Base-by-base conservation (phyloP, 345 rosid species). In the Euphorbia tirucalli region DNA sequence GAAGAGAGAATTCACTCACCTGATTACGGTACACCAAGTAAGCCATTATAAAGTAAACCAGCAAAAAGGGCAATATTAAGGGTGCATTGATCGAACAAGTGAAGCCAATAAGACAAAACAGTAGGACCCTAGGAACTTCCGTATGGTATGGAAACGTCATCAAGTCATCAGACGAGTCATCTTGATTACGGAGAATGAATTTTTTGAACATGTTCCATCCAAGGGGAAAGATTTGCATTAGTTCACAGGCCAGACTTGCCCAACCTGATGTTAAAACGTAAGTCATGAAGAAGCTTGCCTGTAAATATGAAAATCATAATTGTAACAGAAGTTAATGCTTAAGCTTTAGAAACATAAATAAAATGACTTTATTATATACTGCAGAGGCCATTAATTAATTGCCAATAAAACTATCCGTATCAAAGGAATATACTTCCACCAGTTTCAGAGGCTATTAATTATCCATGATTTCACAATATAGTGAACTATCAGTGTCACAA, bases 241-340 rank as follows among this genome's bases (percentile, higher is more conserved):
- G 60, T 85, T 92, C 97, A 76, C 85, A 78, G 6, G 96, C 78
- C 72, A 92, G 78, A 79, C 97, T 81, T 21, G 97, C 92, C 97
- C 96, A 92, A 18, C 97, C 97, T 32, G 96, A 92, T 66, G 97
- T 87, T 71, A 92, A 78, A 63, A 90, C 87, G 66, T 92, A 92
- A 22, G 98, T 92, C 86, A 81, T 90, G 85, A 94, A 94, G 87
- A 94, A 94, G 81, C 86, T 80, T 83, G 92, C 93, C 97, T 94
- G 92, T 82, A 82, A 60, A 73, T 76, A 65, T n/a, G 57, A 68
- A 68, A 35, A 71, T 19, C 31, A 74, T 50, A 18, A 24, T 66
- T 16, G 28, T 7, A 27, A 66, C 25, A 25, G 5, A 52, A 35
- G 46, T 59, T 58, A 21, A 62, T 3, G 48, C 15, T 14, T 24